These are phyloP conservation scores for Zarea fungicola DNA, from an alignment of 2,329 filamentous ascomycete species.

Conservation along the genomic window DNA sequence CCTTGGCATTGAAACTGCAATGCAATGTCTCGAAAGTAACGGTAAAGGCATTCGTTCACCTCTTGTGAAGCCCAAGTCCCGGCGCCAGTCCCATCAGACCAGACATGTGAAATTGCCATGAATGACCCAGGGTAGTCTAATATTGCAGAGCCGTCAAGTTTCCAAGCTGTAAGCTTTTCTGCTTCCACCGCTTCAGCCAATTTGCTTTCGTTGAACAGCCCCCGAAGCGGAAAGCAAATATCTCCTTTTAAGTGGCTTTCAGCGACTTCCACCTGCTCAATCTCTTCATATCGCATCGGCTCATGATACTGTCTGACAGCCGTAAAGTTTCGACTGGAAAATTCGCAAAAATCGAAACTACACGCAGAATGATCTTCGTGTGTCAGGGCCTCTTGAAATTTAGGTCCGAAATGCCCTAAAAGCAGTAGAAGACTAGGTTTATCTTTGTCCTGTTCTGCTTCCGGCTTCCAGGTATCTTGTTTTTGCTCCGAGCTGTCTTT, in stretches of 20 bases:
- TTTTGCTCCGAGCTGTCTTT: too few relatives aligned
- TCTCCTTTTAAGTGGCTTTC: background rate
- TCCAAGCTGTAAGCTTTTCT: background rate
- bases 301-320: background rate
- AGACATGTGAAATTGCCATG: constrained; percentile 28
- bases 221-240: background rate
- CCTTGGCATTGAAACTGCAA: constrained; percentile 20
- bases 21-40: constrained; percentile 21
- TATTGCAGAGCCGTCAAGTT: background rate
- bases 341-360: background rate
- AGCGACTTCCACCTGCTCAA: background rate
- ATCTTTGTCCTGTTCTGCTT: too few relatives aligned
- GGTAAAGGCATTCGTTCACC: constrained; percentile 24
- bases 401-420: background rate
- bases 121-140: constrained; percentile 3
- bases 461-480: too few relatives aligned
- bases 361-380: background rate
- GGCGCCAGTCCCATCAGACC: constrained; percentile 24
- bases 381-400: background rate
- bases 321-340: background rate
- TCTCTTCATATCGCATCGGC: background rate
- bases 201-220: background rate
- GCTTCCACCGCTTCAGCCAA: background rate
- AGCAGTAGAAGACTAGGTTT: too few relatives aligned
- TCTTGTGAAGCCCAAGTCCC: constrained; percentile 17